phyloP scores from a whole-genome alignment of 768 basidiomycete species.

The Amanita subjunquillea region DNA sequence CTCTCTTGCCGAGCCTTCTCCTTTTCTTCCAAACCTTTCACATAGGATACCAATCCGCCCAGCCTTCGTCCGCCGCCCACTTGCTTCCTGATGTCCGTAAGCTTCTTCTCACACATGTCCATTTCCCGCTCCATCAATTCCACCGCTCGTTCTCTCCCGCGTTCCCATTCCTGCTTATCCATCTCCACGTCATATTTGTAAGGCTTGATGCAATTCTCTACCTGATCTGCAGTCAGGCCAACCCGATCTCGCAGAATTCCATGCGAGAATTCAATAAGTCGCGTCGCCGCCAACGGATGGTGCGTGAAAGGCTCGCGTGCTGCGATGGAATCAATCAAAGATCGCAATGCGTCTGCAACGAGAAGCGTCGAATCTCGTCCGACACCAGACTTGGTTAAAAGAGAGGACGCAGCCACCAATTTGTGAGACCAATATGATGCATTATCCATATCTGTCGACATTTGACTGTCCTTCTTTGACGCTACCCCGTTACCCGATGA shows the following conservation, averaged over 20 bases:
- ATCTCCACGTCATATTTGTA: constrained; percentile 98
- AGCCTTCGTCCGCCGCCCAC: constrained; percentile 84
- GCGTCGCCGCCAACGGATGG: constrained; percentile 83
- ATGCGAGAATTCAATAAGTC: constrained; percentile 88
- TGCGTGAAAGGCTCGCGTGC: constrained; percentile 83
- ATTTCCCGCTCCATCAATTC: constrained; percentile 81
- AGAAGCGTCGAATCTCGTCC: constrained; percentile 90
- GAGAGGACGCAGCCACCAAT: constrained; percentile 84
- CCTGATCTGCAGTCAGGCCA: constrained; percentile 93
- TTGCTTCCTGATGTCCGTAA: constrained; percentile 78
- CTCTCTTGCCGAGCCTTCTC: constrained; percentile 25
- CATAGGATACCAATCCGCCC: constrained; percentile 67
- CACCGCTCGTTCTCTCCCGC: constrained; percentile 65
- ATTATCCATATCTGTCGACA: constrained; percentile 60
- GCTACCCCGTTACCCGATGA: background rate
- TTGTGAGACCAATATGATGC: constrained; percentile 96
- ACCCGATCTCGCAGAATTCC: constrained; percentile 88
- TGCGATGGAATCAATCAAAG: constrained; percentile 85
- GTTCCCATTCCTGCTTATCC: constrained; percentile 86
- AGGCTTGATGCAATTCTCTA: constrained; percentile 99
- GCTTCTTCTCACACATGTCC: constrained; percentile 72
- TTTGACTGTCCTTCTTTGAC: background rate
- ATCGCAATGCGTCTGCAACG: constrained; percentile 87
- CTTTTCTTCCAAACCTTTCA: constrained; percentile 71
- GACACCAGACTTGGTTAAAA: constrained; percentile 92